Evolutionary conservation across 1,284 basidiomycete species (phyloP).

Genomic region (Cutaneotrichosporon sp.): DNA sequence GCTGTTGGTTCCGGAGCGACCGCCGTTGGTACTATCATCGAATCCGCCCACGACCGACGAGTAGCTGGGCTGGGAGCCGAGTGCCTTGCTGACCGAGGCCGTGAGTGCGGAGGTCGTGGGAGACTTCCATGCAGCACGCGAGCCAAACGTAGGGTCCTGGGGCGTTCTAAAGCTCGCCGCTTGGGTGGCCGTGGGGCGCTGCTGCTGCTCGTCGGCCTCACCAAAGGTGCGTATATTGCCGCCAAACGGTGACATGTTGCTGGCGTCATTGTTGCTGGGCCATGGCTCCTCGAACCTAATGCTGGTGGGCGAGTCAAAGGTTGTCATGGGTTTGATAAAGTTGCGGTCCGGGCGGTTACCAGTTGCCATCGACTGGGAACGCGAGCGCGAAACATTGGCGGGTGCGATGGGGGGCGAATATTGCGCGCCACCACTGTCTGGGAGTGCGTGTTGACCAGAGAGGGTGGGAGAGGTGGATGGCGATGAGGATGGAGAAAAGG

Average conservation of each 20-base stretch:
- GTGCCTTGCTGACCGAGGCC: constrained; percentile 35
- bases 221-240: constrained; percentile 31
- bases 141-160: constrained; percentile 30
- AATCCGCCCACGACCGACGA: constrained; percentile 37
- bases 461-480: constrained; percentile 37
- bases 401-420: constrained; percentile 46
- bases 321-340: constrained; percentile 38
- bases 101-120: constrained; percentile 33
- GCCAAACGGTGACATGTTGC: constrained; percentile 49
- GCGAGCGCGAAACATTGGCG: constrained; percentile 44
- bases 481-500: constrained; percentile 47
- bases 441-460: constrained; percentile 14
- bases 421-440: constrained; percentile 17
- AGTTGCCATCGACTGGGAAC: constrained; percentile 46
- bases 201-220: constrained; percentile 15
- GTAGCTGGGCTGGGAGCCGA: constrained; percentile 27
- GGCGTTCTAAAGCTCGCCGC: constrained; percentile 30
- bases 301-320: constrained; percentile 29
- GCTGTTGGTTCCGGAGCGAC: constrained; percentile 66
- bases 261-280: constrained; percentile 34
- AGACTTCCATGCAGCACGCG: constrained; percentile 29
- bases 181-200: constrained; percentile 7
- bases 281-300: constrained; percentile 32
- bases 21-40: constrained; percentile 32
- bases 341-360: constrained; percentile 43